Percentiles rank a stretch among this genome's conserved stretches.
phyloP scores from a whole-genome alignment of 2,329 filamentous ascomycete species.

The Helotiales sp. region DNA sequence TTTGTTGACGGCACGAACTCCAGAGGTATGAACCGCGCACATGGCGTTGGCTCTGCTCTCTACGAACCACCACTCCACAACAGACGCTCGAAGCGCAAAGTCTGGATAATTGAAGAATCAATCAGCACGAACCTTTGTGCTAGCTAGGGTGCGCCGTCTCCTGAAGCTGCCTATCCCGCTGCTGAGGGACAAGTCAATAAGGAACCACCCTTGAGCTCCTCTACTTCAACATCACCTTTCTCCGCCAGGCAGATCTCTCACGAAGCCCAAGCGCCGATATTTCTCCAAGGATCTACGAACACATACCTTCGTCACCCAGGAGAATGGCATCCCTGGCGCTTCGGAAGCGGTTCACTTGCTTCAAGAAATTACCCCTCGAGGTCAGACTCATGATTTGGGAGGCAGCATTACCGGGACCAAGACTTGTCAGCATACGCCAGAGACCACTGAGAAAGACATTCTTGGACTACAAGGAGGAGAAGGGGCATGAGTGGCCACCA shows the following conservation, averaged over 20 bases:
- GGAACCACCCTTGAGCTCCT: not conserved
- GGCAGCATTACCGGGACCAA: conserved; percentile 51
- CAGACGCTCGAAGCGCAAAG: too few relatives aligned
- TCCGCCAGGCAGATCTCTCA: not conserved
- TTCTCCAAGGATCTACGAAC: not conserved
- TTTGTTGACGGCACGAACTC: too few relatives aligned
- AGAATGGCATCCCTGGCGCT: not conserved
- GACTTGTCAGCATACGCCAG: conserved; percentile 42
- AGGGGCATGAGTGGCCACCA: not conserved
- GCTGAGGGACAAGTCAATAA: too few relatives aligned
- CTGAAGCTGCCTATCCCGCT: too few relatives aligned
- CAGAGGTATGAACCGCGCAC: too few relatives aligned
- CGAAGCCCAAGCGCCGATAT: not conserved
- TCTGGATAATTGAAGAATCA: too few relatives aligned
- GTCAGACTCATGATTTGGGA: conserved; percentile 47
- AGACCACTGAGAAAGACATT: conserved; percentile 12
- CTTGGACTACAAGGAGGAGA: conserved; percentile 13
- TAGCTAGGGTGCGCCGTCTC: too few relatives aligned
- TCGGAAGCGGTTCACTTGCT: conserved; percentile 12
- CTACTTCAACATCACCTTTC: not conserved
- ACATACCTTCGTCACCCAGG: not conserved
- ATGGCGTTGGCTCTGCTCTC: too few relatives aligned
- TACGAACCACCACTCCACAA: too few relatives aligned
- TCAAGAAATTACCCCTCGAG: conserved; percentile 6
- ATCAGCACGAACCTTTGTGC: too few relatives aligned